Evolutionary conservation across 768 basidiomycete species (phyloP).

Genomic region (Naganishia vishniacii): DNA sequence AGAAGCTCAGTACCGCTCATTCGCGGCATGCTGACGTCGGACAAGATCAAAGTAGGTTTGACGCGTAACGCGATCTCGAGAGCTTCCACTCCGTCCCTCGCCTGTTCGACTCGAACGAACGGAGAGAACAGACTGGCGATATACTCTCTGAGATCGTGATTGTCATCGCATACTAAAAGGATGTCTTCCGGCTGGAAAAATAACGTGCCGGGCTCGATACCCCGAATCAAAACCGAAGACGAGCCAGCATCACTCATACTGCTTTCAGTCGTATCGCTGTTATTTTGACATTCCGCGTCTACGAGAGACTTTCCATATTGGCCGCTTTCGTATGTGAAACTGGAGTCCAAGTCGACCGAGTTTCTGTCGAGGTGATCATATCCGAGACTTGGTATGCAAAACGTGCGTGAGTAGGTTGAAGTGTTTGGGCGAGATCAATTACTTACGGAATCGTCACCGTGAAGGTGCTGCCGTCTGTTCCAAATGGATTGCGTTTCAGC

Average conservation of each 20-base stretch:
- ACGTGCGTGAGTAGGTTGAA: too few relatives aligned
- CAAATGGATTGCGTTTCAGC: not conserved
- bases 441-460: slow-evolving; percentile 37
- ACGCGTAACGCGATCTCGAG: slow-evolving; percentile 30
- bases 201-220: slow-evolving; percentile 46
- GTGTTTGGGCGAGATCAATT: slow-evolving; percentile 22
- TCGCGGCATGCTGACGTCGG: slow-evolving; percentile 50
- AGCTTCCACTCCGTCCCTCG: slow-evolving; percentile 45
- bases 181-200: slow-evolving; percentile 47
- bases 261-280: slow-evolving; percentile 31
- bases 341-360: slow-evolving; percentile 28
- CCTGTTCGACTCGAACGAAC: slow-evolving; percentile 48
- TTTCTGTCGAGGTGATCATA: slow-evolving; percentile 38
- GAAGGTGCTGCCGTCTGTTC: slow-evolving; percentile 27
- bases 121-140: slow-evolving; percentile 46
- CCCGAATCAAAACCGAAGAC: slow-evolving; percentile 21
- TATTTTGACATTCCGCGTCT: slow-evolving; percentile 16
- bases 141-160: slow-evolving; percentile 46
- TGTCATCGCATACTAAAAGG: slow-evolving; percentile 48
- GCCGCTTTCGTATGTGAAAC: slow-evolving; percentile 17
- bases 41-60: slow-evolving; percentile 47
- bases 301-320: slow-evolving; percentile 26
- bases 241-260: slow-evolving; percentile 33
- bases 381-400: slow-evolving; percentile 31
- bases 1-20: slow-evolving; percentile 40